Conservation (phyloP, 768 basidiomycete species). For the Tricholoma matsutake region DNA sequence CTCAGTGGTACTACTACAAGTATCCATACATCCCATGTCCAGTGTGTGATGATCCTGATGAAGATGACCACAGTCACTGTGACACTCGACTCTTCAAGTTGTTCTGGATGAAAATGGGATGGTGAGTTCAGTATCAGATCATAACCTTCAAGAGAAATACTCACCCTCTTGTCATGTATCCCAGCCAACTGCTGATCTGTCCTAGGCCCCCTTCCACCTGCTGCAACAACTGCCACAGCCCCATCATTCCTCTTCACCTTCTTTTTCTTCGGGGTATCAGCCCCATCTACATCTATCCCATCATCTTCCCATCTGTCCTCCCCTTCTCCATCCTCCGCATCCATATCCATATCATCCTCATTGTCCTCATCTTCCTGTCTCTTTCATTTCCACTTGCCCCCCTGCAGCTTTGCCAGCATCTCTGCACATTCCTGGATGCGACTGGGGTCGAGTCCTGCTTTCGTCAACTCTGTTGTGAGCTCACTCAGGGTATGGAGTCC, state of each 20-base stretch:
- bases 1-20: too few species aligned
- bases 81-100: too few species aligned
- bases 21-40: too few species aligned
- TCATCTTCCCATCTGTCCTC: constrained; percentile 37
- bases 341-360: constrained; percentile 32
- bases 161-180: constrained; percentile 69
- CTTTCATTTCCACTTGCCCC: constrained; percentile 70
- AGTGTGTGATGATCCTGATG: too few species aligned
- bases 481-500: constrained; percentile 69
- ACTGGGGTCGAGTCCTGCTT: constrained; percentile 86
- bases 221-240: constrained; percentile 44
- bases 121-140: constrained; percentile 1
- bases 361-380: constrained; percentile 50
- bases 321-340: constrained; percentile 38
- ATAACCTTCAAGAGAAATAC: constrained; percentile 21
- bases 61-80: too few species aligned
- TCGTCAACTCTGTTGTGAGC: constrained; percentile 75
- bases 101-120: too few species aligned
- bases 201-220: constrained; percentile 54
- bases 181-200: constrained; percentile 77
- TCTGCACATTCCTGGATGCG: constrained; percentile 86
- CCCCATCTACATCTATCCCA: constrained; percentile 49
- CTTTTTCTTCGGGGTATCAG: constrained; percentile 49
- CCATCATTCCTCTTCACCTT: constrained; percentile 63
- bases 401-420: constrained; percentile 70